phyloP scores from a whole-genome alignment of 345 rosid species.

The Lagerstroemia speciosa region DNA sequence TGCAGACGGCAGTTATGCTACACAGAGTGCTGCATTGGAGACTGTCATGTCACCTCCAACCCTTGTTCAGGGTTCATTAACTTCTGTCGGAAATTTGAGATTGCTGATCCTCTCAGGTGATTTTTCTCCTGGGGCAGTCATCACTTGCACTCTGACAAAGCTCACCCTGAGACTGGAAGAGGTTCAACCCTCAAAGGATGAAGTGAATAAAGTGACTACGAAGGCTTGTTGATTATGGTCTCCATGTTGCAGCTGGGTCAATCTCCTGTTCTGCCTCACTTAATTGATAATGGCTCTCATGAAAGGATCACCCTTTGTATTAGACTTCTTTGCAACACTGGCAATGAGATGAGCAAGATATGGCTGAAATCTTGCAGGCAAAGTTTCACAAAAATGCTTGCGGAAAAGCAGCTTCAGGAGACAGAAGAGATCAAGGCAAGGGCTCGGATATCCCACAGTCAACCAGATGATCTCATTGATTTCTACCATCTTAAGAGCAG shows the following conservation, averaged over 20 bases:
- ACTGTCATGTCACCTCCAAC: conserved; percentile 72
- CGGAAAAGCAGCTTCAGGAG: conserved; percentile 82
- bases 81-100: conserved; percentile 39
- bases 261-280: conserved; percentile 76
- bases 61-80: conserved; percentile 59
- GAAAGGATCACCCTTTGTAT: conserved; percentile 79
- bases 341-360: conserved; percentile 66
- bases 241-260: conserved; percentile 92
- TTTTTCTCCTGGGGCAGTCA: conserved; percentile 93
- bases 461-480: conserved; percentile 94
- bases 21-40: conserved; percentile 89
- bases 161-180: conserved; percentile 86
- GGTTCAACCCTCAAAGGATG: conserved; percentile 72
- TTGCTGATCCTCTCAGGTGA: conserved; percentile 53
- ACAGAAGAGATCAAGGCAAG: conserved; percentile 83
- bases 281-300: conserved; percentile 82
- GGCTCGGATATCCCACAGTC: conserved; percentile 83
- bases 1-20: conserved; percentile 84
- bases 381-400: conserved; percentile 91
- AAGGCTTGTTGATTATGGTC: conserved; percentile 80
- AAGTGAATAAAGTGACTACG: conserved; percentile 54
- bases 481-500: conserved; percentile 97
- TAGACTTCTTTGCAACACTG: conserved; percentile 69
- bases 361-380: conserved; percentile 87
- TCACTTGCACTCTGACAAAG: conserved; percentile 82